phyloP scores from a whole-genome alignment of 2,329 filamentous ascomycete genomes.

The Pseudonectria foliicola region DNA sequence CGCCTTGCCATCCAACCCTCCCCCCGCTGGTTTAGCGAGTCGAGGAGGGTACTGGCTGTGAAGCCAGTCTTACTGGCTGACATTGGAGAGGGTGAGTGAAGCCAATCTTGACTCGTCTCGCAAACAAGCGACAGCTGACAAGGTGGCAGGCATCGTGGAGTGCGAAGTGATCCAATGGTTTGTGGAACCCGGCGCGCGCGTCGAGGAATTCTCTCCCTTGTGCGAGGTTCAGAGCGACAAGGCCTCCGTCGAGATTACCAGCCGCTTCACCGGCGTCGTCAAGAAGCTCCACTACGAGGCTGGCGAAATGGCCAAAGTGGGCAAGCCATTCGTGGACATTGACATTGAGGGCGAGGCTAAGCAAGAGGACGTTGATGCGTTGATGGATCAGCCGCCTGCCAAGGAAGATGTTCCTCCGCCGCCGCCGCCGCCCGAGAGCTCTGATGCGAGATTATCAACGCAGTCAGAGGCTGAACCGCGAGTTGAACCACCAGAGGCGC shows the following conservation, averaged over 20 bases:
- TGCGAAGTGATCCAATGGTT: slow-evolving; percentile 99
- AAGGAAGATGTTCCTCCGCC: slow-evolving; percentile 21
- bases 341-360: slow-evolving; percentile 75
- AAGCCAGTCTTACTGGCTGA: slow-evolving; percentile 80
- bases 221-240: slow-evolving; percentile 99
- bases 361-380: slow-evolving; percentile 29
- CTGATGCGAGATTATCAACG: slow-evolving; percentile 10
- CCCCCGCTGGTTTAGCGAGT: slow-evolving; percentile 44
- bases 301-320: slow-evolving; percentile 93
- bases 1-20: slow-evolving; percentile 22
- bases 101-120: background rate
- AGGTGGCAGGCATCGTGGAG: slow-evolving; percentile 75
- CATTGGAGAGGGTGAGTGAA: slow-evolving; percentile 67
- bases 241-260: slow-evolving; percentile 85
- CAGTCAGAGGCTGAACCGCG: slow-evolving; percentile 3
- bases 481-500: slow-evolving; percentile 3
- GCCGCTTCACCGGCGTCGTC: slow-evolving; percentile 87
- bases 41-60: slow-evolving; percentile 45
- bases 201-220: slow-evolving; percentile 95
- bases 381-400: slow-evolving; percentile 27
- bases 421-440: slow-evolving; percentile 9
- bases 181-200: slow-evolving; percentile 86
- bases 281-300: slow-evolving; percentile 95
- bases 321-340: slow-evolving; percentile 90
- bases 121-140: slow-evolving; percentile 9